Conservation (phyloP, 768 basidiomycete species). For the Dentipellis sp. region DNA sequence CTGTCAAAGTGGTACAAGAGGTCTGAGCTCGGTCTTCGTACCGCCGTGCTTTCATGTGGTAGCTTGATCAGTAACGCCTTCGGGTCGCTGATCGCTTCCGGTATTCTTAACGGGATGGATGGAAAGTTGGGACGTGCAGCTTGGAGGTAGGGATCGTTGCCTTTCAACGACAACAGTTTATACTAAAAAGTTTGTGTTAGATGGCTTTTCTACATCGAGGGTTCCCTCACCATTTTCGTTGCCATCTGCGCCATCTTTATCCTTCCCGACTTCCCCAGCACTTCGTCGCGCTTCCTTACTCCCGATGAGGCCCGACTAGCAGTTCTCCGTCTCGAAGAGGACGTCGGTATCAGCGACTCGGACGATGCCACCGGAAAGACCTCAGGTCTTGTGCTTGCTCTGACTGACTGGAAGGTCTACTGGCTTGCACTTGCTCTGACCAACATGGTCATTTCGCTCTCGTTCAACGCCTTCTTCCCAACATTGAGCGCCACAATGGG, state of each 20-base stretch:
- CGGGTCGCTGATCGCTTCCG: slow-evolving; percentile 69
- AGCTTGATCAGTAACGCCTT: slow-evolving; percentile 76
- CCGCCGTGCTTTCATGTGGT: slow-evolving; percentile 61
- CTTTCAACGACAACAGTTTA: neutral
- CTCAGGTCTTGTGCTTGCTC: slow-evolving; percentile 46
- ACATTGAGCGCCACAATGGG: slow-evolving; percentile 69
- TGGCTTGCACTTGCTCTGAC: slow-evolving; percentile 60
- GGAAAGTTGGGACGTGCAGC: slow-evolving; percentile 57
- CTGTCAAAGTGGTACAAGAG: slow-evolving; percentile 69
- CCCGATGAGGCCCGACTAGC: slow-evolving; percentile 49
- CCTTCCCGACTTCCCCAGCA: slow-evolving; percentile 68
- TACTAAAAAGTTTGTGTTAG: slow-evolving; percentile 23
- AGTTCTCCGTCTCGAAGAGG: slow-evolving; percentile 52
- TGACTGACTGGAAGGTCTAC: slow-evolving; percentile 81
- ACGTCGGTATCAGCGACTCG: slow-evolving; percentile 41
- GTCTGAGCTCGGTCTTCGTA: slow-evolving; percentile 60
- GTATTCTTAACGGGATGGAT: slow-evolving; percentile 65
- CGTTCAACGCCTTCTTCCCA: slow-evolving; percentile 77
- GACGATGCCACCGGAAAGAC: slow-evolving; percentile 24
- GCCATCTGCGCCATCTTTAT: slow-evolving; percentile 49
- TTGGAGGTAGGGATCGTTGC: slow-evolving; percentile 46
- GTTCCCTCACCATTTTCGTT: slow-evolving; percentile 44
- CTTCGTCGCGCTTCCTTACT: slow-evolving; percentile 50
- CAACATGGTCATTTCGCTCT: slow-evolving; percentile 51
- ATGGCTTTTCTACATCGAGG: slow-evolving; percentile 71